Base-by-base conservation (phyloP, 2,329 filamentous ascomycete species). In the Pseudogymnoascus sp. region DNA sequence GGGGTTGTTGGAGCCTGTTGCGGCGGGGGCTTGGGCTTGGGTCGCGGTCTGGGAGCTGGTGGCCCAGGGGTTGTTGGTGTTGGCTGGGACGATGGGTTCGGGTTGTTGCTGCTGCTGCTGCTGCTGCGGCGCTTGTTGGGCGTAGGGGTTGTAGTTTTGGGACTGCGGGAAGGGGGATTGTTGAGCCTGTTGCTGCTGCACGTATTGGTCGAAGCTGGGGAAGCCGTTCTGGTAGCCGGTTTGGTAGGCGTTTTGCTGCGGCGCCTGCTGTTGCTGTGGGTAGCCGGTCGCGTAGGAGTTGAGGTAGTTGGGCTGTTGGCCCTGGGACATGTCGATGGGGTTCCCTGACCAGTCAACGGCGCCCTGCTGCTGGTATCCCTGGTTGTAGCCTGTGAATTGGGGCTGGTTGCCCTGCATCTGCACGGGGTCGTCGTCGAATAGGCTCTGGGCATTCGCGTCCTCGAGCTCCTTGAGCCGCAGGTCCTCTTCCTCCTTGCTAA, bases 291-390 rank as follows among this genome's bases (percentile, higher is more conserved):
- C 84, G 67, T 84, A 86, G 28, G 81, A 78, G 62, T 76, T 73
- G 75, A 85, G 78, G 68, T 79, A 89, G n/a, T 91, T 91, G 50
- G 85, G 83, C 74, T 93, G 87, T 68, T 88, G 82, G 74, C 90
- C 88, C 70, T 75, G 76, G 43, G 78, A 85, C 71, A 86, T 87
- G 64, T 93, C 90, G 71, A 98, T 89, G 11, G 93, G 91, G 75
- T 99, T 99, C 64, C 93, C 95, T 70, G 96, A 95, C 86, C 96
- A 98, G 77, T 99, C 95, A 16, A 99, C 95, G 11, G 91, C 91
- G 63, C 89, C 89, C 73, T 96, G 93, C 77, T 99, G 95, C 78
- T 98, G 93, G 72, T 99, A 99, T 56, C 93, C 93, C 78, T 96
- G 93, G 76, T 97, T 98, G 79, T 91, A 92, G 37, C 92, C 93